These are phyloP conservation scores for Ziziphus jujuba DNA, from an alignment of 306 rosid species.

Conservation along the genomic window DNA sequence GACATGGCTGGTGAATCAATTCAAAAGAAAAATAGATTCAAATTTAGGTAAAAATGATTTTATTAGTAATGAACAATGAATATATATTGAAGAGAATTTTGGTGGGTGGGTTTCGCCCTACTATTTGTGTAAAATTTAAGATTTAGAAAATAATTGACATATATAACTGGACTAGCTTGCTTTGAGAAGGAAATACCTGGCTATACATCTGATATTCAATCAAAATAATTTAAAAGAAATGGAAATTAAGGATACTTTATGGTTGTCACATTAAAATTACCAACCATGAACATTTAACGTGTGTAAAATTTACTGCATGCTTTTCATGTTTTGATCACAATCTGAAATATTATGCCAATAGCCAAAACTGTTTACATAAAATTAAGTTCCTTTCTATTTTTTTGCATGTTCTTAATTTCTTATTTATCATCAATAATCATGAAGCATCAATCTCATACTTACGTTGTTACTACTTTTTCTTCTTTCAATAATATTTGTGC, in stretches of 20 bases:
- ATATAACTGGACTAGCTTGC: too few species aligned
- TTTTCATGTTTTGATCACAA: too few species aligned
- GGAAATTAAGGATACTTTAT: too few species aligned
- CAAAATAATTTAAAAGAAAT: too few species aligned
- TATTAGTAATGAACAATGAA: too few species aligned
- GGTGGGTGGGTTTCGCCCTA: too few species aligned
- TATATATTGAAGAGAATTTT: too few species aligned
- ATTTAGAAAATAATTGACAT: too few species aligned
- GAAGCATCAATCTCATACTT: neutral
- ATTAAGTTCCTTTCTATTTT: neutral
- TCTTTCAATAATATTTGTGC: conserved; percentile 1
- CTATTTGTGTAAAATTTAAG: too few species aligned
- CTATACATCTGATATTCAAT: too few species aligned
- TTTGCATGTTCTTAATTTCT: too few species aligned
- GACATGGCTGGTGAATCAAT: neutral
- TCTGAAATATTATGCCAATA: neutral
- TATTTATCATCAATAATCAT: neutral
- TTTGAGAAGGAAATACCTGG: too few species aligned
- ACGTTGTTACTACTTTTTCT: neutral
- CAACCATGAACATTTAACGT: conserved; percentile 1
- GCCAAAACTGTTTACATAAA: neutral
- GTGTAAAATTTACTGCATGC: conserved; percentile 2
- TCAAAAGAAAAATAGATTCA: neutral
- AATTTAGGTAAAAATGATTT: neutral
- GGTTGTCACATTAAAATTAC: neutral